Base-by-base conservation (phyloP, 169 alveolate genomes). In the Babesia caballi region DNA sequence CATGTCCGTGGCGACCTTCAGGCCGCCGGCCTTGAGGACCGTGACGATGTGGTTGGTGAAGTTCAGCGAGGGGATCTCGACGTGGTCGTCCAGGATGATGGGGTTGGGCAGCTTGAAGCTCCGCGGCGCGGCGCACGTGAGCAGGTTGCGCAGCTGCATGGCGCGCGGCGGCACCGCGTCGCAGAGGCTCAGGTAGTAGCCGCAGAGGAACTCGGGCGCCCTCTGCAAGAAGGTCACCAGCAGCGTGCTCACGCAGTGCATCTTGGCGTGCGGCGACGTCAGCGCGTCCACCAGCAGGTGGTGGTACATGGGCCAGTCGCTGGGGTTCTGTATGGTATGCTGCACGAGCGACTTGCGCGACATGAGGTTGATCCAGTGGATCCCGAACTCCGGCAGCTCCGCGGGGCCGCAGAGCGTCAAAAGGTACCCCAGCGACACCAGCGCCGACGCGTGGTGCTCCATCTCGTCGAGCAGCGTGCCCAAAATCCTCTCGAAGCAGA, bases 181-280 rank as follows among this genome's bases (percentile, higher is more conserved):
- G 77, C 97, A 92, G 80, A 96, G 90, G 65, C 94, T 82, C 57
- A 91, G 92, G 85, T 97, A 91, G 91, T 93, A 96, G 49, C 94
- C 95, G 58, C 98, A 94, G 23, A 97, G 85, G 91, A 97, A 97
- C 82, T 98, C 99, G 15, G 99, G 99, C 70, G 85, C 97, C 63
- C 96, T 98, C 85, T 96, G 97, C 68, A 94, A 81, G 76, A 95
- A 81, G 54, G 94, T 91, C 53, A 96, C 86, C 57, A 96, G 91
- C 46, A 96, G 81, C 81, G 96, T 90, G 36, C 93, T 52, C 15
- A 88, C 58, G 53, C 83, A 68, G 41, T 84, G 74, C 47, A 70
- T 65, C 66, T 68, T 74, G 33, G 85, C 73, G 49, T 87, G 84
- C 56, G 72, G 81, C 56, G 83, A 85, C n/a, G 71, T 82, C 59